Conservation (phyloP, 2,329 filamentous ascomycete species). For the Atkinsonella hypoxylon region DNA sequence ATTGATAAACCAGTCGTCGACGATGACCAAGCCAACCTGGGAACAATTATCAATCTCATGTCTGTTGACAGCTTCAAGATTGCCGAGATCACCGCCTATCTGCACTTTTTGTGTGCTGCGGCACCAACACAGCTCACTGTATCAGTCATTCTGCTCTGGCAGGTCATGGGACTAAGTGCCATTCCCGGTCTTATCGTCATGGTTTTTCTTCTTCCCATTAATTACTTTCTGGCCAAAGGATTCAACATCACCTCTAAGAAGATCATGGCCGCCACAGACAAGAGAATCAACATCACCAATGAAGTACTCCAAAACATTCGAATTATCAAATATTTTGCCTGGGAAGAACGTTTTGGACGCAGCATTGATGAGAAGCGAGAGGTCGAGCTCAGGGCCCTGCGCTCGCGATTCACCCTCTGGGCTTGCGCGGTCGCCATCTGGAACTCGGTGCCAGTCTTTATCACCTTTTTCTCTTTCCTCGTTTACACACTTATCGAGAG, state of each 20-base stretch:
- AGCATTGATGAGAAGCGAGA: constrained; percentile 82
- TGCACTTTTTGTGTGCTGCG: constrained; percentile 90
- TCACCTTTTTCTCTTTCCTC: constrained; percentile 93
- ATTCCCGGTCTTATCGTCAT: constrained; percentile 89
- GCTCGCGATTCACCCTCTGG: constrained; percentile 82
- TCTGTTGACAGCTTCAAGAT: constrained; percentile 99
- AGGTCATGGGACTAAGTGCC: constrained; percentile 82
- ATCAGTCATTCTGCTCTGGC: constrained; percentile 71
- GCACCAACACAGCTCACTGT: constrained; percentile 81
- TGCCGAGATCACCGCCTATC: constrained; percentile 82
- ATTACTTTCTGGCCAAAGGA: constrained; percentile 74
- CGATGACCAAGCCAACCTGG: constrained; percentile 76
- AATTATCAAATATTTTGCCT: constrained; percentile 99
- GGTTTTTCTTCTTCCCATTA: constrained; percentile 77
- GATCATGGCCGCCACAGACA: constrained; percentile 88
- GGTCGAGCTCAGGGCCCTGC: constrained; percentile 65
- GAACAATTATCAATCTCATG: constrained; percentile 99
- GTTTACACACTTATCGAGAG: constrained; percentile 84
- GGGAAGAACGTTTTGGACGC: constrained; percentile 82
- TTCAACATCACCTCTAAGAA: constrained; percentile 81
- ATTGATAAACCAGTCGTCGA: constrained; percentile 22
- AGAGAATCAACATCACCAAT: constrained; percentile 91
- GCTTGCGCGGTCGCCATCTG: constrained; percentile 84
- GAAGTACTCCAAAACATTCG: constrained; percentile 95
- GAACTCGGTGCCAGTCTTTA: constrained; percentile 90